Evolutionary conservation across 129 eudicot genomes (phyloP).

Genomic region (Saposhnikovia divaricata): DNA sequence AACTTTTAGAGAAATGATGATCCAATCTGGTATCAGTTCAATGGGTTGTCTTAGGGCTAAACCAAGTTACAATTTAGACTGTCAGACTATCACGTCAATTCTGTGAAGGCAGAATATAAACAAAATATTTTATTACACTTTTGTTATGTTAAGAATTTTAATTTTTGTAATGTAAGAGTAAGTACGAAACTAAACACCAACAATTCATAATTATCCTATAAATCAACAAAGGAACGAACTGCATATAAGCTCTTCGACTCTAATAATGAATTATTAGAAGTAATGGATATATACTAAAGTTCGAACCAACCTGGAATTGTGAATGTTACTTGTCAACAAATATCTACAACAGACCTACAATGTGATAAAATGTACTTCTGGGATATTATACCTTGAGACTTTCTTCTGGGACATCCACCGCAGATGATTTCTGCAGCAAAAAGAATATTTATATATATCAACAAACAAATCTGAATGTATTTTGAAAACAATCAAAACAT

Average conservation of each 20-base stretch:
- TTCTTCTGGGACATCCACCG: slow-evolving; percentile 70
- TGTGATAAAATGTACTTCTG: slow-evolving; percentile 14
- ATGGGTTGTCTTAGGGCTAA: neutral
- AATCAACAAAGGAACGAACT: neutral
- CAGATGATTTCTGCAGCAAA: slow-evolving; percentile 70
- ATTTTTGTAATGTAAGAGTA: no score
- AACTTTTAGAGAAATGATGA: neutral
- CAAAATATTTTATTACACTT: no score
- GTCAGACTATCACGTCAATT: neutral
- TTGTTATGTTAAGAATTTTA: no score
- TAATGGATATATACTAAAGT: neutral
- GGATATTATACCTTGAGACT: slow-evolving; percentile 63
- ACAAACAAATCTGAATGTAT: no score
- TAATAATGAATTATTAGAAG: neutral
- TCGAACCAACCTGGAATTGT: neutral
- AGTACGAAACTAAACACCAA: neutral
- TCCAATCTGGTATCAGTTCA: neutral
- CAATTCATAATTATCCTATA: neutral
- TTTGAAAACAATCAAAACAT: no score
- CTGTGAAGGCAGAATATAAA: neutral
- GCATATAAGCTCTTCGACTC: neutral
- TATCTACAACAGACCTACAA: neutral
- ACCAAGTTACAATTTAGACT: neutral
- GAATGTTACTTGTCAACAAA: neutral
- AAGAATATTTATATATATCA: no score